phyloP scores from a whole-genome alignment of 2,329 filamentous ascomycete species.

The Monosporascus cannonballus region DNA sequence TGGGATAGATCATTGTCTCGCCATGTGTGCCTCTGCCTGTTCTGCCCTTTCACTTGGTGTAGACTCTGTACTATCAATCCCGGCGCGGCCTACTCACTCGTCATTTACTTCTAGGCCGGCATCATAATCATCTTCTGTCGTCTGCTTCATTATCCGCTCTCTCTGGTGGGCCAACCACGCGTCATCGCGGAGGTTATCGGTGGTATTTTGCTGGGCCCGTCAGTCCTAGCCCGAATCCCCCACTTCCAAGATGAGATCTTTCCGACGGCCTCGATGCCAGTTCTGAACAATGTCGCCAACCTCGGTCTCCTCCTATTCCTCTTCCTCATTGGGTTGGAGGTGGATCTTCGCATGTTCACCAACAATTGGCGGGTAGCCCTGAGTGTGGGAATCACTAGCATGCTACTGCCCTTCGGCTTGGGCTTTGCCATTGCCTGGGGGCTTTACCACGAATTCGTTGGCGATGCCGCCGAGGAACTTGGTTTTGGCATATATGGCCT shows the following conservation, averaged over 20 bases:
- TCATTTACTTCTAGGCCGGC: slow-evolving; percentile 40
- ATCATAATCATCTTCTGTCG: slow-evolving; percentile 72
- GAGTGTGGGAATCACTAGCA: slow-evolving; percentile 62
- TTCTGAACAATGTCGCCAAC: slow-evolving; percentile 63
- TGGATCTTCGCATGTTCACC: slow-evolving; percentile 61
- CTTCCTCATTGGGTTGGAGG: slow-evolving; percentile 70
- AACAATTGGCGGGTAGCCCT: slow-evolving; percentile 66
- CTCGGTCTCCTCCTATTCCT: slow-evolving; percentile 67
- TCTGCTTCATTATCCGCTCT: slow-evolving; percentile 65
- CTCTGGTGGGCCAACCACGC: slow-evolving; percentile 64
- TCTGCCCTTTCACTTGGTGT: neutral
- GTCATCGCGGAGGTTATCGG: slow-evolving; percentile 76
- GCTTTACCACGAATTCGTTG: slow-evolving; percentile 58
- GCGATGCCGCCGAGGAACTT: slow-evolving; percentile 21
- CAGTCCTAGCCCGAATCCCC: slow-evolving; percentile 67
- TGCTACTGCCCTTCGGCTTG: slow-evolving; percentile 66
- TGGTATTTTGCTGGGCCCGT: slow-evolving; percentile 68
- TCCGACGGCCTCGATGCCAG: slow-evolving; percentile 58
- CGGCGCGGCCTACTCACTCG: slow-evolving; percentile 4
- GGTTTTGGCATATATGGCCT: slow-evolving; percentile 43
- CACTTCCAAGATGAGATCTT: slow-evolving; percentile 64
- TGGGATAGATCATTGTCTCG: neutral
- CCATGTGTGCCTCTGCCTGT: neutral
- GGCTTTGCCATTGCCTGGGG: slow-evolving; percentile 66
- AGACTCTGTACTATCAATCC: neutral